phyloP scores from a whole-genome alignment of 108 stramenopile genomes.

The Nannochloropsis salina region DNA sequence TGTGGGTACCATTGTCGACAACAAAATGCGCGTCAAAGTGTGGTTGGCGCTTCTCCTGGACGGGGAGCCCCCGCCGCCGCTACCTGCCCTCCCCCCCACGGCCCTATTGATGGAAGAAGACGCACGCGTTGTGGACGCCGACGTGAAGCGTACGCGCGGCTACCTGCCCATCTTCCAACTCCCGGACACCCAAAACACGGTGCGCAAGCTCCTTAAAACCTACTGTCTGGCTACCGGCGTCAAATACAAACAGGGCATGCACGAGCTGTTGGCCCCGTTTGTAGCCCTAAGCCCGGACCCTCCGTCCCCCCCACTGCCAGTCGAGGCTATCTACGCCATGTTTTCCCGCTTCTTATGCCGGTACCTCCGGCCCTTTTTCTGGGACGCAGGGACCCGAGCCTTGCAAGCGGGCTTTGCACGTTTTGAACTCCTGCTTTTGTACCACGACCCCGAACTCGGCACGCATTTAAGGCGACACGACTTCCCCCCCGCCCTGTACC shows the following conservation, averaged over 20 bases:
- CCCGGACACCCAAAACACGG: background rate
- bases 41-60: background rate
- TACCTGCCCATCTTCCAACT: constrained; percentile 22
- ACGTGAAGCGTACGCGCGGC: constrained; percentile 33
- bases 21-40: background rate
- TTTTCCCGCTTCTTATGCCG: constrained; percentile 49
- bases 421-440: constrained; percentile 50
- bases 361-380: constrained; percentile 50
- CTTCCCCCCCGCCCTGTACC: constrained; percentile 56
- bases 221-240: constrained; percentile 31
- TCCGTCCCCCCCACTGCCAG: constrained; percentile 38
- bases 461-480: constrained; percentile 49
- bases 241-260: constrained; percentile 52
- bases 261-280: constrained; percentile 57
- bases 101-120: background rate
- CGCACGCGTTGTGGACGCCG: constrained; percentile 33
- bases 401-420: constrained; percentile 52
- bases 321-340: constrained; percentile 43
- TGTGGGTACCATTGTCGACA: background rate
- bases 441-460: constrained; percentile 54
- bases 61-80: background rate
- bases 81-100: background rate
- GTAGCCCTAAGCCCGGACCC: constrained; percentile 37
- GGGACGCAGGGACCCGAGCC: background rate
- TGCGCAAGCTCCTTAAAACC: constrained; percentile 30